A percentile compares a stretch with the other conserved stretches of the same genome.
Evolutionary conservation across 2,329 filamentous ascomycete species (phyloP).

Genomic region (Claviceps paspali): DNA sequence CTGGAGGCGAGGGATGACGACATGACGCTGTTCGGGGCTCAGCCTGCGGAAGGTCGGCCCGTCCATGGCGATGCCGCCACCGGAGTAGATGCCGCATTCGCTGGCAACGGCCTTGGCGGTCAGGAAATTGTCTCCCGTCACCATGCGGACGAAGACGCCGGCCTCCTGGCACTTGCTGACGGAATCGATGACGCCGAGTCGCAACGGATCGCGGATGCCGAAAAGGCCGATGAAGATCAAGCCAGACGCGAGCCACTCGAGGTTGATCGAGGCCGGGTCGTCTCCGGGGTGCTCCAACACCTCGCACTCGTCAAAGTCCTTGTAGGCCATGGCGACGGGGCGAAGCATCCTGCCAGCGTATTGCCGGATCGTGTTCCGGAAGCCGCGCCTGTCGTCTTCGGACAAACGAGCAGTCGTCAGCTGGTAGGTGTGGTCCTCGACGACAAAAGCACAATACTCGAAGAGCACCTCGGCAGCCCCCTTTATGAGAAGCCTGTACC

Average conservation of each 20-base stretch:
- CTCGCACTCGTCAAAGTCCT: constrained; percentile 57
- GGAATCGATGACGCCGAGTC: constrained; percentile 44
- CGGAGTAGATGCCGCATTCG: constrained; percentile 25
- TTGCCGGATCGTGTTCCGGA: constrained; percentile 19
- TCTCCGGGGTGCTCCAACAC: constrained; percentile 34
- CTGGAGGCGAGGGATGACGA: constrained; percentile 45
- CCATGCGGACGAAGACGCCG: constrained; percentile 51
- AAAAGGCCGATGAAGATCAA: constrained; percentile 32
- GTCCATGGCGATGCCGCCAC: constrained; percentile 54
- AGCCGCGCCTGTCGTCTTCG: constrained; percentile 16
- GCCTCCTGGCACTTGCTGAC: constrained; percentile 47
- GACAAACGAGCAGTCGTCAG: constrained; percentile 15
- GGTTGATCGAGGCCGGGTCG: constrained; percentile 18
- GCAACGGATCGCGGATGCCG: constrained; percentile 54
- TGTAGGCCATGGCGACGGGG: constrained; percentile 60
- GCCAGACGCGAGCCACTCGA: constrained; percentile 31
- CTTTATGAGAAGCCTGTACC: constrained; percentile 38
- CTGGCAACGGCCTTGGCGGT: constrained; percentile 28
- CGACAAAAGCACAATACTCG: constrained; percentile 24
- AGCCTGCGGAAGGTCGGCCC: constrained; percentile 40
- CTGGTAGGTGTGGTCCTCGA: constrained; percentile 28
- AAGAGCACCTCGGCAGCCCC: constrained; percentile 43
- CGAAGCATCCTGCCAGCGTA: constrained; percentile 58
- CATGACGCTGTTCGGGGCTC: constrained; percentile 30
- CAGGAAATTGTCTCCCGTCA: constrained; percentile 35